Percentiles rank a stretch among this genome's conserved stretches.
phyloP scores from a whole-genome alignment of 1,139 yeast genomes.

The Saccharomyces pastorianus region DNA sequence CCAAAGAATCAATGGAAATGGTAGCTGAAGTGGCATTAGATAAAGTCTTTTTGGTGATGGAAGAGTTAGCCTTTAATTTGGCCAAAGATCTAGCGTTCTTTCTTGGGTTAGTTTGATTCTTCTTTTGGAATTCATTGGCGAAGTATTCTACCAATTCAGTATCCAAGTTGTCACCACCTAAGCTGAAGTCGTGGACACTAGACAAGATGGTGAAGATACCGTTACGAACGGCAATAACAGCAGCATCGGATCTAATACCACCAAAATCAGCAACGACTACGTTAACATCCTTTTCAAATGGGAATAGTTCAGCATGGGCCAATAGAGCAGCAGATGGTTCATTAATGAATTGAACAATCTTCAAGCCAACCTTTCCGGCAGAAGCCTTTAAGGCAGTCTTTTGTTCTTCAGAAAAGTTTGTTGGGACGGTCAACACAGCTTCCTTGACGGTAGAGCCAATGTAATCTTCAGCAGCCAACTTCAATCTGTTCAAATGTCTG shows the following conservation, averaged over 20 bases:
- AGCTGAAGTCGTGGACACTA: conserved; percentile 70
- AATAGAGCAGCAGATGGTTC: conserved; percentile 92
- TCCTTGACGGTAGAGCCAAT: conserved; percentile 76
- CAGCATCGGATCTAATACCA: conserved; percentile 93
- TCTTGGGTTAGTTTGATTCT: conserved; percentile 74
- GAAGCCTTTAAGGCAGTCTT: conserved; percentile 54
- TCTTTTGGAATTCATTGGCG: conserved; percentile 91
- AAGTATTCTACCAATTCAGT: conserved; percentile 71
- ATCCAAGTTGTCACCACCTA: conserved; percentile 88
- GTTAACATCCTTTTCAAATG: conserved; percentile 60
- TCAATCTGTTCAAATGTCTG: conserved; percentile 77
- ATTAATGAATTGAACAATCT: conserved; percentile 77
- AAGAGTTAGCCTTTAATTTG: conserved; percentile 77
- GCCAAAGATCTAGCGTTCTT: conserved; percentile 77
- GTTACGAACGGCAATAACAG: conserved; percentile 76
- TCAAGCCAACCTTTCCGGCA: conserved; percentile 65
- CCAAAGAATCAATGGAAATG: conserved; percentile 89
- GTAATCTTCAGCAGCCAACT: conserved; percentile 86
- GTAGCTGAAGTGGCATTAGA: conserved; percentile 85
- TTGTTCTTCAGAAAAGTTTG: conserved; percentile 73
- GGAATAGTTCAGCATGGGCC: conserved; percentile 51
- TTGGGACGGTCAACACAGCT: conserved; percentile 85
- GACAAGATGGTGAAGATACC: conserved; percentile 86
- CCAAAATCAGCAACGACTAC: conserved; percentile 95
- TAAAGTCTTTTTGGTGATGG: conserved; percentile 81